Evolutionary conservation across 441 rosid genomes (phyloP).

Genomic region (Rhodomyrtus psidioides): DNA sequence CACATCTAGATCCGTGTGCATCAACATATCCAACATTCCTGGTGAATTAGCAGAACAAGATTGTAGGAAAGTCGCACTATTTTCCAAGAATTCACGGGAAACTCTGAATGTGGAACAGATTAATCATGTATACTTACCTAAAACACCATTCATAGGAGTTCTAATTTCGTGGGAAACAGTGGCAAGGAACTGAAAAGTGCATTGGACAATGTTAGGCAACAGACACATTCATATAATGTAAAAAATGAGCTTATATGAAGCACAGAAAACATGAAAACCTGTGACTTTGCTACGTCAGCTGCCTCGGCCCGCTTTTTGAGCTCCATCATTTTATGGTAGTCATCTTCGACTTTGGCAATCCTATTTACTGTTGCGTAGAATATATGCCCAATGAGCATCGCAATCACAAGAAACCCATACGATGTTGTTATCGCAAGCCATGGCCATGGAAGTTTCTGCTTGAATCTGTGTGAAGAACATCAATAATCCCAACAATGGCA

Average conservation of each 20-base stretch:
- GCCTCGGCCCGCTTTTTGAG: constrained; percentile 79
- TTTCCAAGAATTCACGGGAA: not conserved
- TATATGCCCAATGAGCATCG: constrained; percentile 65
- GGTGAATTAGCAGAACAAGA: constrained; percentile 5
- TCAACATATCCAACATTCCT: constrained; percentile 91
- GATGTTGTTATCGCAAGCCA: constrained; percentile 52
- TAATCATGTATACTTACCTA: constrained; percentile 48
- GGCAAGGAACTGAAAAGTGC: constrained; percentile 76
- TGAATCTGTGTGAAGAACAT: constrained; percentile 45
- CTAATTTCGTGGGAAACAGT: constrained; percentile 97
- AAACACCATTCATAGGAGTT: constrained; percentile 97
- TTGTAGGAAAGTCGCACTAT: not conserved
- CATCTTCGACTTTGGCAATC: constrained; percentile 81
- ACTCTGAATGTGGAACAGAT: not conserved
- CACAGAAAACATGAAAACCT: constrained; percentile 35
- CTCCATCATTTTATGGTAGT: constrained; percentile 58
- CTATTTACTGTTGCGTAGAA: constrained; percentile 69
- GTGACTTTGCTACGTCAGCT: constrained; percentile 92
- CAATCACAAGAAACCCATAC: constrained; percentile 63
- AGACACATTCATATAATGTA: not conserved
- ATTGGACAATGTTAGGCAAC: not conserved
- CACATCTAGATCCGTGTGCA: constrained; percentile 81
- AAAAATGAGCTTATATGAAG: not conserved
- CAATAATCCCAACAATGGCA: not conserved
- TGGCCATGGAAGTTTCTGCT: constrained; percentile 79